Evolutionary conservation across 2,329 filamentous ascomycete species (phyloP).

Genomic region (Aspergillus flavus): DNA sequence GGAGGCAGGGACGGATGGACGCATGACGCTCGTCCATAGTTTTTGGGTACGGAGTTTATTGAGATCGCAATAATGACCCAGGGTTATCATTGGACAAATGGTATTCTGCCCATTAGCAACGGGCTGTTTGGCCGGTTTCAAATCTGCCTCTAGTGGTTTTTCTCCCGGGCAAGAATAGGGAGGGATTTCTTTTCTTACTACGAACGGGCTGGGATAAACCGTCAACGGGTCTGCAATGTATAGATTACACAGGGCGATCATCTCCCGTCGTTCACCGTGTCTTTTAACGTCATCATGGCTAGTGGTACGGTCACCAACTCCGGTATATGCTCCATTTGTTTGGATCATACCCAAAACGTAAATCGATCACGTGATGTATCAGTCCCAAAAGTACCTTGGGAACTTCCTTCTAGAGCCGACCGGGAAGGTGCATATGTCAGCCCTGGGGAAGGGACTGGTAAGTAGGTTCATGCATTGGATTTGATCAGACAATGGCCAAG

Average conservation of each 20-base stretch:
- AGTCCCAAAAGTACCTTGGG: neutral
- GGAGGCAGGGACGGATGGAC: neutral
- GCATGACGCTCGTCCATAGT: constrained; percentile 6
- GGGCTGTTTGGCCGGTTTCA: constrained; percentile 1
- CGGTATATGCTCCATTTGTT: neutral
- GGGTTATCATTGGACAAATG: neutral
- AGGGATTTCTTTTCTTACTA: neutral
- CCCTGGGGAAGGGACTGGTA: neutral
- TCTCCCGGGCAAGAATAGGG: constrained; percentile 2
- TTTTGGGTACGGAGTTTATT: neutral
- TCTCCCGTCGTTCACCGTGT: neutral
- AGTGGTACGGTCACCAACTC: neutral
- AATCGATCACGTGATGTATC: neutral
- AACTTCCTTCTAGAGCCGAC: neutral
- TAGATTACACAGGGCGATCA: constrained; percentile 5
- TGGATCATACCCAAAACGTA: neutral
- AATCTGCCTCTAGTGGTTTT: neutral
- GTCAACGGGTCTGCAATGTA: neutral
- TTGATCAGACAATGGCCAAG: neutral
- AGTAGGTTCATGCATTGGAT: neutral
- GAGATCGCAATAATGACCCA: neutral
- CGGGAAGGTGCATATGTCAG: neutral
- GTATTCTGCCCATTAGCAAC: neutral
- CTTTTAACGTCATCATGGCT: neutral
- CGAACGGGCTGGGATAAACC: neutral